A percentile compares a stretch with the other conserved stretches of the same genome.
Conservation (phyloP, 2,329 filamentous ascomycete species). For the Lithohypha guttulata region DNA sequence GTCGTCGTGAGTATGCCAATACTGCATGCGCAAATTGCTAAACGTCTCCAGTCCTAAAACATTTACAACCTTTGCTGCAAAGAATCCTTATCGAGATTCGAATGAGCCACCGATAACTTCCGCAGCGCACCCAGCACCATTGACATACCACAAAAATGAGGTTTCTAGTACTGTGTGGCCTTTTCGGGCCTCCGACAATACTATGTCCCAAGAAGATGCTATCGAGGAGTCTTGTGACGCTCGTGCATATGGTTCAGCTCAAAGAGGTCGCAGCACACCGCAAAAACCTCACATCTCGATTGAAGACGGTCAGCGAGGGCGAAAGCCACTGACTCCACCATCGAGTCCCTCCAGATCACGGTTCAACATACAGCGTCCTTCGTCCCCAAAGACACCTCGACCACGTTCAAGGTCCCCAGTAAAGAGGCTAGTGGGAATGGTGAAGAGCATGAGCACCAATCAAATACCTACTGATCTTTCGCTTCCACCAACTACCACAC, state of each 20-base stretch:
- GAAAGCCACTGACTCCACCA: not conserved
- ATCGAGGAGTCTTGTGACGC: no score
- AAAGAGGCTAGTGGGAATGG: conserved; percentile 36
- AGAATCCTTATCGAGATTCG: conserved; percentile 10
- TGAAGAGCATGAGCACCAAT: conserved; percentile 26
- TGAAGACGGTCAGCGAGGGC: no score
- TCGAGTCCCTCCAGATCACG: not conserved
- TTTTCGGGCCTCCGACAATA: conserved; percentile 1
- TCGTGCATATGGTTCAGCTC: no score
- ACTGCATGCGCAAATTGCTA: not conserved
- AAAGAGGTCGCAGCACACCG: no score
- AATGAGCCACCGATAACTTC: not conserved
- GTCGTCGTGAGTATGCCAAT: conserved; percentile 1
- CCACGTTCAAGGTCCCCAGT: conserved; percentile 26
- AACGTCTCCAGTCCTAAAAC: conserved; percentile 9
- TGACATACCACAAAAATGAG: conserved; percentile 3
- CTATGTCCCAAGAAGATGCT: no score
- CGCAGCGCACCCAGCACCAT: not conserved
- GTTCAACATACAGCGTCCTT: not conserved
- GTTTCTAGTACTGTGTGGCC: conserved; percentile 8
- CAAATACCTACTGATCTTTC: conserved; percentile 20
- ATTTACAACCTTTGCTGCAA: conserved; percentile 11
- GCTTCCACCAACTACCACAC: conserved; percentile 5
- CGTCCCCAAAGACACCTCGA: conserved; percentile 15
- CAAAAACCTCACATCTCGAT: no score